Base-by-base conservation (phyloP, 257 asterid species). In the Gentiana macrophylla region DNA sequence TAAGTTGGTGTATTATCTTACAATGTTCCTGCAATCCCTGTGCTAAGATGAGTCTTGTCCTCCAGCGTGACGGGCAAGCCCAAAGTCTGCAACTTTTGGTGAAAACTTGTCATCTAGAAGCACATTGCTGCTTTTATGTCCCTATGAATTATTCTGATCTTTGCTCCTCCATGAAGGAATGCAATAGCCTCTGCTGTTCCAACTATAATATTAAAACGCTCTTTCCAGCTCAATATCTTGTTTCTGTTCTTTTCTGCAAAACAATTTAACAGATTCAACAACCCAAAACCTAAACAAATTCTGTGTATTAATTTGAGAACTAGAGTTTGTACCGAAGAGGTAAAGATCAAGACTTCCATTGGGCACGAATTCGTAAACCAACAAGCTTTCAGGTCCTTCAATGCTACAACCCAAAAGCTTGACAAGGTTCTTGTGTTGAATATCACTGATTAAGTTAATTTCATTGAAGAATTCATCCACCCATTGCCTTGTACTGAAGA, bases 1-100 rank as follows among this genome's bases (percentile, higher is more conserved):
- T 24, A 24, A 24, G 24, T 24, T 24, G 24, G 1, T 24, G 24
- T 24, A 0, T 3, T 52, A 13, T 8, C 97, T 79, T 74, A 86
- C 95, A 86, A 66, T 78, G 97, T 89, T 65, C 95, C 95, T 4
- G 95, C 97, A 46, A 86, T 83, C 61, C 95, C 95, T 0, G 95
- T 86, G 77, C 94, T 83, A 37, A 84, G 89, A 82, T 89, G 97
- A 50, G 79, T 76, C 60, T 86, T 75, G 67, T 89, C 97, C 12
- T 84, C 73, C 24, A 83, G 10, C 6, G 60, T 70, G 63, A 32
- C 97, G 70, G 44, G 95, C 95, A 50, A 89, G 91, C 9, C 97
- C 95, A 64, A 89, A 89, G 82, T 89, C 95, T 3, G 88, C 97
- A 37, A 89, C 78, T 68, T 77, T 89, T 7, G 97, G 69, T 38